A percentile compares a stretch with the other conserved stretches of the same genome.
phyloP scores from a whole-genome alignment of 257 asterid species.

The Nicotiana knightiana region DNA sequence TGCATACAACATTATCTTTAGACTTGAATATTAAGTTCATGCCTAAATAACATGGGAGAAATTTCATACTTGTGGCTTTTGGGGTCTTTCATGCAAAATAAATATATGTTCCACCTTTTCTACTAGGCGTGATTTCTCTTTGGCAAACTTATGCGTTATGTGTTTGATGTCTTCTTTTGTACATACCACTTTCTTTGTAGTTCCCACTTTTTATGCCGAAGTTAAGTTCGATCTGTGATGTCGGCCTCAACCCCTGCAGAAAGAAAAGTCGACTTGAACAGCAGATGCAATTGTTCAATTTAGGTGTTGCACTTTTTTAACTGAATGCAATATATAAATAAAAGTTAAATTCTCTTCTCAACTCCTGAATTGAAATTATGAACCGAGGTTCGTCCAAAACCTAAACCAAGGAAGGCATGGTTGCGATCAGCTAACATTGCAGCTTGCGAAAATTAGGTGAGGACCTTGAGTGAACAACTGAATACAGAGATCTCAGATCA shows the following conservation, averaged over 20 bases:
- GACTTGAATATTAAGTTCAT: neutral
- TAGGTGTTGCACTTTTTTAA: neutral
- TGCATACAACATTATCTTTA: neutral
- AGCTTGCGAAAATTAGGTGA: neutral
- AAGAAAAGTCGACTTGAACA: neutral
- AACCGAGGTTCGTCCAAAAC: neutral
- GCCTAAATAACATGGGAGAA: neutral
- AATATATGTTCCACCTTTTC: neutral
- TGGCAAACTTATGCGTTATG: neutral
- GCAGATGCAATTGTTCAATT: neutral
- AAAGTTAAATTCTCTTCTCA: neutral
- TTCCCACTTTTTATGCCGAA: neutral
- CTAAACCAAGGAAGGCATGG: neutral
- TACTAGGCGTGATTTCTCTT: neutral
- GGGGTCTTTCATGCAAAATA: neutral
- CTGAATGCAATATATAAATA: neutral
- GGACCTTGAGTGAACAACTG: neutral
- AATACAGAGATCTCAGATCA: neutral
- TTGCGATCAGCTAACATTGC: neutral
- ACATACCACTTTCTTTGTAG: neutral
- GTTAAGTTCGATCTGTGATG: neutral
- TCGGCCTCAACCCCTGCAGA: neutral
- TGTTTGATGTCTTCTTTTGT: neutral
- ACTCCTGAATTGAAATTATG: neutral
- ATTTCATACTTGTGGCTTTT: neutral